Percentiles rank a stretch among this genome's conserved stretches.
Conservation (phyloP, 78 protist genomes). For the Tieghemostelium lacteum region DNA sequence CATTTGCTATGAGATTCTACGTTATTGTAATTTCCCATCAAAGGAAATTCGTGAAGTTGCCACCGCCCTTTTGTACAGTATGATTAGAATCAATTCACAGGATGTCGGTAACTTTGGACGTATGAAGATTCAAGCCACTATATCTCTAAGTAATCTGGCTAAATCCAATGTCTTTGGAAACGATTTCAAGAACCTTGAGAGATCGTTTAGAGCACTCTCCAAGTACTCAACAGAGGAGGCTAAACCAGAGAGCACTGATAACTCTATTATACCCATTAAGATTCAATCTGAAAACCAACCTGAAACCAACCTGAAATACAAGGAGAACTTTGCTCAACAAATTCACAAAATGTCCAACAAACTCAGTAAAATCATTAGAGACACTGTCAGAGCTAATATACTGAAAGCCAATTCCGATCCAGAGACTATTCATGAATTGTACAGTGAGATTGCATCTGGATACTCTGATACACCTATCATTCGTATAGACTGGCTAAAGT, state of each 20-base stretch:
- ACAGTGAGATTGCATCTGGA: slow-evolving; percentile 61
- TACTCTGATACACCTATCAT: slow-evolving; percentile 76
- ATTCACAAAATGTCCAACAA: slow-evolving; percentile 41
- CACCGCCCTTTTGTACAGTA: slow-evolving; percentile 45
- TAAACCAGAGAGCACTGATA: background rate
- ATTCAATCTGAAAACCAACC: background rate
- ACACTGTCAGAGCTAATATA: slow-evolving; percentile 38
- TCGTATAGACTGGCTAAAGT: slow-evolving; percentile 65
- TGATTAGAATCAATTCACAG: slow-evolving; percentile 53
- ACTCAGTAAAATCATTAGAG: slow-evolving; percentile 62
- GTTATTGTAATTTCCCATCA: slow-evolving; percentile 38
- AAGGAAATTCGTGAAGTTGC: slow-evolving; percentile 3
- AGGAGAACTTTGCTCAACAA: slow-evolving; percentile 1
- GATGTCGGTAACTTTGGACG: slow-evolving; percentile 78
- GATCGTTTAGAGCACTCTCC: slow-evolving; percentile 9
- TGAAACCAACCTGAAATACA: too few relatives aligned
- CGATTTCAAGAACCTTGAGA: slow-evolving; percentile 18
- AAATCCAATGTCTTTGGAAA: background rate
- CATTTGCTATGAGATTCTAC: slow-evolving; percentile 26
- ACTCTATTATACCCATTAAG: background rate
- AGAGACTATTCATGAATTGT: slow-evolving; percentile 68
- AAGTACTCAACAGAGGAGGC: background rate
- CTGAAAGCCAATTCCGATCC: slow-evolving; percentile 67
- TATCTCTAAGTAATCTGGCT: slow-evolving; percentile 51
- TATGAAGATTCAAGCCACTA: slow-evolving; percentile 68